Evolutionary conservation across 2,329 filamentous ascomycete species (phyloP).

Genomic region (Epichloe gansuensis): DNA sequence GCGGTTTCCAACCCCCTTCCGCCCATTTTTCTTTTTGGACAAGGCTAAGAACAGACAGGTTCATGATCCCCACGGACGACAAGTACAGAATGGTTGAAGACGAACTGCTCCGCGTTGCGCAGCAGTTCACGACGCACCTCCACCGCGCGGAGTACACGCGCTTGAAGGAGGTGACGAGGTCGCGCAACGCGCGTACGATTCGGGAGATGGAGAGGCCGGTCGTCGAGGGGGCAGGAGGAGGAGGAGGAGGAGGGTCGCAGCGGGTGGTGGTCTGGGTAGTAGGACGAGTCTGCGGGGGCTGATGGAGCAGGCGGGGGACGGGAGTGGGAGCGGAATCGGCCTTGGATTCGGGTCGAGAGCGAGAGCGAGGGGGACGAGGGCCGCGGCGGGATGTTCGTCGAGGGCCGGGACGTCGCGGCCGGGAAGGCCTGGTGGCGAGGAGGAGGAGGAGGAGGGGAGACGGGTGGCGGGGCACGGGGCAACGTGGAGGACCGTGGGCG

Average conservation of each 20-base stretch:
- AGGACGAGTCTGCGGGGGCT: slow-evolving; percentile 28
- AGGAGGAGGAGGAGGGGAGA: background rate
- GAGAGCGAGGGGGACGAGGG: background rate
- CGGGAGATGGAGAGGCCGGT: slow-evolving; percentile 39
- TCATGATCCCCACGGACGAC: slow-evolving; percentile 64
- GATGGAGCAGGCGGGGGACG: slow-evolving; percentile 27
- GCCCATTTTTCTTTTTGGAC: background rate
- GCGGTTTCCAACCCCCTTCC: background rate
- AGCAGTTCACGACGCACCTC: slow-evolving; percentile 60
- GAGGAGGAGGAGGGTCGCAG: too few species aligned
- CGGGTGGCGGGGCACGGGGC: background rate
- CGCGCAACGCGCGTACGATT: slow-evolving; percentile 41
- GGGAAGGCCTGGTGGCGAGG: background rate
- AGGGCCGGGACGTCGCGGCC: background rate
- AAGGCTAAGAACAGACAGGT: slow-evolving; percentile 22
- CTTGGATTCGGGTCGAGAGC: slow-evolving; percentile 11
- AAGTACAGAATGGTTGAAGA: slow-evolving; percentile 75
- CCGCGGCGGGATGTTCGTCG: slow-evolving; percentile 11
- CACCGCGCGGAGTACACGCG: slow-evolving; percentile 67
- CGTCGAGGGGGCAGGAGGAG: slow-evolving; percentile 18
- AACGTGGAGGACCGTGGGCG: background rate
- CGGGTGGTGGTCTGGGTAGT: too few species aligned
- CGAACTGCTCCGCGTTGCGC: slow-evolving; percentile 57
- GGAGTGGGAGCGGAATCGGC: slow-evolving; percentile 9
- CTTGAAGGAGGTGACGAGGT: slow-evolving; percentile 44